Base-by-base conservation (phyloP, 257 asterid species). In the Lantana camara region DNA sequence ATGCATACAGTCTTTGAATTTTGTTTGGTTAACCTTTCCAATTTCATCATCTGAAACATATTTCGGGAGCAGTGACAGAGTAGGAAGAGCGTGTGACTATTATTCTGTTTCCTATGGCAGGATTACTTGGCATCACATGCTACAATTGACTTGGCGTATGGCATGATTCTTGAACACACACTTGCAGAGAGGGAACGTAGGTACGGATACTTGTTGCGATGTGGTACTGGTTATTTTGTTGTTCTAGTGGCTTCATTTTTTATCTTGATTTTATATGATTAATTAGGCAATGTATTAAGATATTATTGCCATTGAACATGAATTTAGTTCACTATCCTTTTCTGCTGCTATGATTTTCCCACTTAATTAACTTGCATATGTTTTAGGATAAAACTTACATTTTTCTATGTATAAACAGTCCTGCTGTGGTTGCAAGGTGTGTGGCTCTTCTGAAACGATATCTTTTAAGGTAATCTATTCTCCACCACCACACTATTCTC, bases 151-250 rank as follows among this genome's bases (percentile, higher is more conserved):
- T 76, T 88, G 85, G 96, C 98, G 19, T 94, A 94, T 83, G 90
- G 84, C 40, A 91, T 90, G 85, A 88, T 94, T 67, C 80, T 94
- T 73, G 99, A 94, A 57, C 98, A 94, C 83, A 94, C 99, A 37
- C 91, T 94, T 37, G 95, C 98, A 32, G 99, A 94, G 82, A 79
- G 96, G 66, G 99, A 94, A 30, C 95, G 99, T 74, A 94, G 99
- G 99, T 94, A 82, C 41, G 35, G 60, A 57, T 23, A 22, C 29
- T 34, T 61, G 32, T 66, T 60, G 35, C 3, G 42, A 44, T 41
- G 10, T 40, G 6, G 41, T 56, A 17, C 49, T 50, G 22, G 41
- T 61, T 63, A 57, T 34, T 22, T 27, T 49, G 21, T 48, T 70
- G 29, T 48, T 50, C 17, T 41, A 42, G 58, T 21, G 11, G 27